Conservation (phyloP, 2,329 filamentous ascomycete species). For the Helotiales sp. region DNA sequence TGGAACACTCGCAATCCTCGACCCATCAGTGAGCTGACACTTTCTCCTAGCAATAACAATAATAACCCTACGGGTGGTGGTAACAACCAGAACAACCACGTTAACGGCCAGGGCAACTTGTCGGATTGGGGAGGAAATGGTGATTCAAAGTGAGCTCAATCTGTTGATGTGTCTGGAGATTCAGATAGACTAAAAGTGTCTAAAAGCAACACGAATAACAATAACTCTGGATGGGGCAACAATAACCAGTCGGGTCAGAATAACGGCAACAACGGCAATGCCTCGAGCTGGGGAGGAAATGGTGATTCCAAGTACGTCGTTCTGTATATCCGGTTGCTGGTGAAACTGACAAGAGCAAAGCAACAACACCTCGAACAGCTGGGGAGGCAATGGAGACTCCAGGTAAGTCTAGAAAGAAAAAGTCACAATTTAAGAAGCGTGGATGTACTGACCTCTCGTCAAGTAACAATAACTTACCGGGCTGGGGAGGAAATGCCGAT, state of each 20-base stretch:
- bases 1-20: too few relatives aligned
- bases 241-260: neutral
- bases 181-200: neutral
- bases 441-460: neutral
- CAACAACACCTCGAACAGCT: neutral
- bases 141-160: neutral
- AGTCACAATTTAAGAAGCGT: neutral
- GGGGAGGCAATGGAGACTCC: conserved; percentile 1
- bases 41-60: neutral
- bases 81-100: neutral
- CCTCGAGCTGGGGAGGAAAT: neutral
- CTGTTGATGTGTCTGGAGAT: neutral
- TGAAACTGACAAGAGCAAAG: neutral
- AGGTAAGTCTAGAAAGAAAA: neutral
- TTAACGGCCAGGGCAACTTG: neutral
- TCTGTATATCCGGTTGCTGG: neutral
- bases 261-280: neutral
- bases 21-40: too few relatives aligned
- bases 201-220: conserved; percentile 10
- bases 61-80: neutral
- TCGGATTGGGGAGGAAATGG: neutral
- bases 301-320: neutral
- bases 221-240: neutral
- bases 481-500: conserved; percentile 6
- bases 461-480: conserved; percentile 2